Evolutionary conservation across 1,284 basidiomycete genomes (phyloP), one percentile per base, ranked within the genome.

Genomic region (Ceratobasidium sp.): DNA sequence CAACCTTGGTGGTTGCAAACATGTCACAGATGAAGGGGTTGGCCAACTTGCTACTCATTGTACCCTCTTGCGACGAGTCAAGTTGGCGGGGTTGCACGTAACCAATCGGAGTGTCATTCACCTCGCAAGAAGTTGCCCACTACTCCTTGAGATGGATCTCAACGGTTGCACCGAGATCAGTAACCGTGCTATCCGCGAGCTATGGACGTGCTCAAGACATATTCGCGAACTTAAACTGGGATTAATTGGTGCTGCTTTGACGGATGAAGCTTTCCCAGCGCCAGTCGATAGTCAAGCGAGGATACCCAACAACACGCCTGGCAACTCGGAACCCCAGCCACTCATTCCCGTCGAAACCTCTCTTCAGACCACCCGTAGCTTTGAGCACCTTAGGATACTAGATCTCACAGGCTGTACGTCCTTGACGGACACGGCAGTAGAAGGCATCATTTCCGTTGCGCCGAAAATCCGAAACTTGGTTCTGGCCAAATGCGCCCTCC

Each of bases 71-170:
- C 92, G 97, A 64, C 90, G 97, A 83, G 94, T 98, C 85, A 98
- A 98, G 85, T 88, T 98, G 64, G 93, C 91, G 81, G 91, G 92
- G 77, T 89, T 97, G 67, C 90, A 91, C 77, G 86, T 99, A 79
- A 96, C 97, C 0, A 95, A 97, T 82, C 86, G 85, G n/a, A 90
- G 96, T 15, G 89, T 99, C 79, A 91, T 92, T 46, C 89, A 91
- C 20, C 89, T 99, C 64, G 94, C 95, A n/a, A 89, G 90, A 78
- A 88, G 89, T 7, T 98, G 97, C 83, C 94, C 95, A 0, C 89
- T 97, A 51, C 89, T 99, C 23, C 90, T 99, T 75, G 98, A 99
- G 86, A 92, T 98, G 81, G 98, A 99, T 85, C 90, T 99, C 80
- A 93, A 96, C 82, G 89, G 92, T 80, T 97, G 97, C 86, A 89